phyloP scores from a whole-genome alignment of 768 basidiomycete genomes.

The Pisolithus sp. region DNA sequence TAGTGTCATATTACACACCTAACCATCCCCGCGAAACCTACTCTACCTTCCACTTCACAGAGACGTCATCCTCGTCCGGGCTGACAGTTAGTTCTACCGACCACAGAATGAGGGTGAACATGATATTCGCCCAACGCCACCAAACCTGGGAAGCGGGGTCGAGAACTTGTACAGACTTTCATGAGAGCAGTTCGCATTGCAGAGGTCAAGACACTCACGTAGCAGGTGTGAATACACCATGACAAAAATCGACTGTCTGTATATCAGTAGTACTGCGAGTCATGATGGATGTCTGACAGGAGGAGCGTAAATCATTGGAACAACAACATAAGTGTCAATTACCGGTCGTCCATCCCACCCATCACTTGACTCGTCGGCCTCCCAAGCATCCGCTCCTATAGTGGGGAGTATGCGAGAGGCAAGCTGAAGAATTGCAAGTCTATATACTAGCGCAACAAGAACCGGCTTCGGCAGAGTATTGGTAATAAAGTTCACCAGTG shows the following conservation, averaged over 20 bases:
- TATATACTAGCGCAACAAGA: constrained; percentile 71
- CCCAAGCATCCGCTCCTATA: constrained; percentile 78
- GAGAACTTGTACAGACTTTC: constrained; percentile 48
- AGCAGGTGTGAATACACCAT: constrained; percentile 85
- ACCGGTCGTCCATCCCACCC: constrained; percentile 73
- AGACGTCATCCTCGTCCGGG: constrained; percentile 61
- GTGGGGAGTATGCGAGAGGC: constrained; percentile 80
- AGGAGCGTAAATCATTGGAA: constrained; percentile 5
- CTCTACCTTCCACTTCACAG: constrained; percentile 77
- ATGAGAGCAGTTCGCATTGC: neutral
- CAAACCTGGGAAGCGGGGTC: constrained; percentile 89
- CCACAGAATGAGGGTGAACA: constrained; percentile 81
- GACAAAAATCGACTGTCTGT: constrained; percentile 78
- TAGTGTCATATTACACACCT: neutral
- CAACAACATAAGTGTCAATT: constrained; percentile 6
- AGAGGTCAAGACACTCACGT: constrained; percentile 40
- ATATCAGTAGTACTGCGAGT: constrained; percentile 72
- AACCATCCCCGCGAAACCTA: constrained; percentile 9
- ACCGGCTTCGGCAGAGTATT: constrained; percentile 85
- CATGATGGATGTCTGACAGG: constrained; percentile 61
- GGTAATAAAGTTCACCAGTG: constrained; percentile 71
- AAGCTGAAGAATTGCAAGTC: constrained; percentile 72
- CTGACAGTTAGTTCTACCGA: constrained; percentile 74
- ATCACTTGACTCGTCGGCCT: constrained; percentile 56
- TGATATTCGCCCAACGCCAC: constrained; percentile 91